phyloP scores from a whole-genome alignment of 179 eudicot species.

The Drosera spatulata region DNA sequence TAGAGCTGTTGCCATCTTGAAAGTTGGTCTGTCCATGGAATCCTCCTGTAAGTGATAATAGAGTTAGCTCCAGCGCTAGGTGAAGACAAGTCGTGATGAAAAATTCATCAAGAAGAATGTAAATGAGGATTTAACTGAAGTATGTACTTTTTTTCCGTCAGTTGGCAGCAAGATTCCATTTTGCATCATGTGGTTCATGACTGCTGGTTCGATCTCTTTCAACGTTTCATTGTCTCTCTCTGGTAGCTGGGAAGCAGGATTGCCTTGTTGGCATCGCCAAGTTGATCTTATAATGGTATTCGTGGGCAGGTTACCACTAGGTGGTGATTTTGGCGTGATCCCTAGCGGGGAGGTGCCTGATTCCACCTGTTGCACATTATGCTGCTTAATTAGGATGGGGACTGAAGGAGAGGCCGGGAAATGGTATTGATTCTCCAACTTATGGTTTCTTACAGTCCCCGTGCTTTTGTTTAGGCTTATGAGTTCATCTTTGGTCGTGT shows the following conservation, averaged over 20 bases:
- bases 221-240: conserved; percentile 1
- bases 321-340: conserved; percentile 5
- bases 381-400: conserved; percentile 9
- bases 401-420: not conserved
- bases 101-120: not conserved
- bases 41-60: conserved; percentile 6
- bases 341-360: conserved; percentile 6
- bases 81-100: not conserved
- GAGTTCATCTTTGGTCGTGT: conserved; percentile 5
- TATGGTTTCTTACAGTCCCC: not conserved
- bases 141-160: conserved; percentile 12
- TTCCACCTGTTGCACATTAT: conserved; percentile 5
- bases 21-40: conserved; percentile 10
- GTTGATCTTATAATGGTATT: conserved; percentile 6
- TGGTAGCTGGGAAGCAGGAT: not conserved
- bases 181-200: conserved; percentile 8
- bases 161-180: conserved; percentile 5
- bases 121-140: not conserved
- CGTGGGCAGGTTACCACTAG: conserved; percentile 1
- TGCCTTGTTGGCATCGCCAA: conserved; percentile 8
- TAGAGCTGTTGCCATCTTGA: conserved; percentile 7
- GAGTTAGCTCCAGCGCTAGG: not conserved
- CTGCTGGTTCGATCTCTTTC: conserved; percentile 3
- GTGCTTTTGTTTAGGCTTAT: conserved; percentile 5
- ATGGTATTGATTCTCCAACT: not conserved